Base-by-base conservation (phyloP, 331 rosid species). In the Dryas integrifolia region DNA sequence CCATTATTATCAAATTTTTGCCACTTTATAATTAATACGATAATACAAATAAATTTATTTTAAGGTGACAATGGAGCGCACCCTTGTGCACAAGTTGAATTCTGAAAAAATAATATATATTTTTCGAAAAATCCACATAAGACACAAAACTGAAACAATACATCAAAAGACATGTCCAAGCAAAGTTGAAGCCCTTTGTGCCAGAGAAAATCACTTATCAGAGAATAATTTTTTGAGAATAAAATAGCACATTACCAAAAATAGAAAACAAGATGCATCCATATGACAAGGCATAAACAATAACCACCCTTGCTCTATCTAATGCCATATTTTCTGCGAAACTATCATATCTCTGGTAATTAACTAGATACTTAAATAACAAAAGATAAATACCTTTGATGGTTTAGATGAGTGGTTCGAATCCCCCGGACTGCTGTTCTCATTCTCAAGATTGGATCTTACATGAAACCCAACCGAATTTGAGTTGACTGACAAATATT, bases 391-490 rank as follows among this genome's bases (percentile, higher is more conserved):
- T 73, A 80, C 89, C 82, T 83, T 83, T 2, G 48, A 16, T 10
- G 72, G 82, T n/a, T 77, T 53, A 73, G 83, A 69, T 13, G 85
- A 67, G 46, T 79, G 26, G 24, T 59, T 64, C 2, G 82, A 49
- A 53, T 74, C 83, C 65, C 67, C 81, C 0, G 64, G 47, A 80
- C 66, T 74, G 49, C 64, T 24, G 46, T 78, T 73, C 72, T 76
- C 84, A 44, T 69, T 79, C 21, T 86, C 80, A 26, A 73, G 72
- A 79, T 82, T 86, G 16, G 84, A 73, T 57, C 80, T 78, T 67
- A 66, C 84, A n/a, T 62, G 52, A 59, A 76, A 47, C 40, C 73
- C 72, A 30, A 65, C 77, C 10, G 84, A 50, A 76, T 80, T 86
- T 39, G 77, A 78, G 13, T 76, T 80, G 5, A 43, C 87, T 86